A percentile compares a stretch with the other conserved stretches of the same genome.
These are phyloP conservation scores for Cryoendolithus antarcticus DNA, from an alignment of 2,329 filamentous ascomycete genomes.

Conservation along the genomic window DNA sequence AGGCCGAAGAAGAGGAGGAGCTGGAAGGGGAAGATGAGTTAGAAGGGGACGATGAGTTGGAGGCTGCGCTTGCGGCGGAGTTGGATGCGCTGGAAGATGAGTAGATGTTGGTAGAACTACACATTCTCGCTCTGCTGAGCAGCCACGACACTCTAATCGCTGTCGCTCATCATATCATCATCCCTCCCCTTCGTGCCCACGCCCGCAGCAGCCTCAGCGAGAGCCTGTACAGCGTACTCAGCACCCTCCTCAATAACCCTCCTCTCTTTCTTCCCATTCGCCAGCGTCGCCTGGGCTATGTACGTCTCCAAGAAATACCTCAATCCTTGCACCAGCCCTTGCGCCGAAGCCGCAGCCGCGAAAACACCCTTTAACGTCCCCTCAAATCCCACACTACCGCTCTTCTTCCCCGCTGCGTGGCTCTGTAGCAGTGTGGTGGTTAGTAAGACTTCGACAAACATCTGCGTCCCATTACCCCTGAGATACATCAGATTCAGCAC, in stretches of 20 bases:
- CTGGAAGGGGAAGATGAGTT: too few species aligned
- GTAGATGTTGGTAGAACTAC: too few species aligned
- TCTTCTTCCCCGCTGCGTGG: conserved; percentile 3
- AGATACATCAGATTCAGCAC: conserved; percentile 68
- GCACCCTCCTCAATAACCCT: conserved; percentile 38
- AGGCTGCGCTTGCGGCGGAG: too few species aligned
- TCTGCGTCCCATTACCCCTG: conserved; percentile 55
- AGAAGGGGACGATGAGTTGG: too few species aligned
- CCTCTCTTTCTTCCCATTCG: conserved; percentile 37
- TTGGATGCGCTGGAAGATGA: too few species aligned
- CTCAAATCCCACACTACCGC: conserved; percentile 29
- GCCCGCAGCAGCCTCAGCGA: conserved; percentile 4
- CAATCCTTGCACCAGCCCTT: conserved; percentile 59
- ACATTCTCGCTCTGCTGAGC: too few species aligned
- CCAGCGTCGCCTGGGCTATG: conserved; percentile 51
- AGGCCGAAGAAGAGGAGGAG: too few species aligned
- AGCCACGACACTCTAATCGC: too few species aligned
- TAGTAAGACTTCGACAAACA: conserved; percentile 70
- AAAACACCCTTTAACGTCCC: conserved; percentile 55
- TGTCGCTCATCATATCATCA: too few species aligned
- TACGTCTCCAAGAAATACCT: conserved; percentile 70
- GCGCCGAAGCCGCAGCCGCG: conserved; percentile 47
- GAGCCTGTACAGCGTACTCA: conserved; percentile 7
- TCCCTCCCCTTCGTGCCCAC: too few species aligned
- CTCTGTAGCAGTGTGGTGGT: conserved; percentile 55